Conservation (phyloP, 176 grass and related monocot species). For the Oropetium thomaeum region DNA sequence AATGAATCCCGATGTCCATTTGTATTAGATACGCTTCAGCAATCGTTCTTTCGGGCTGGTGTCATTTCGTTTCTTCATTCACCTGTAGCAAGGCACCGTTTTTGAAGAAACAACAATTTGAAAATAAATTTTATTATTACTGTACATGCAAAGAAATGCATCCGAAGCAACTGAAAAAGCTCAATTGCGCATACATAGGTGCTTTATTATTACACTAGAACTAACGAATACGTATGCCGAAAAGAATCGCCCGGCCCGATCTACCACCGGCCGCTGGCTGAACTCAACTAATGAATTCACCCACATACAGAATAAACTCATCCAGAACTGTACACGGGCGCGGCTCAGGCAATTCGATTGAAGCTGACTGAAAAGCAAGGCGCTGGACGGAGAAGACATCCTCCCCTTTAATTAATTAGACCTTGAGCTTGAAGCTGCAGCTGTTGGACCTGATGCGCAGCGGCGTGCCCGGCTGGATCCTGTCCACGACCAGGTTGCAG, state of each 20-base stretch:
- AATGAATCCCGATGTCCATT: too few species aligned
- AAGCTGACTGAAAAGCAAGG: not conserved
- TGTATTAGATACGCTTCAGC: too few species aligned
- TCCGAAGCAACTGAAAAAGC: not conserved
- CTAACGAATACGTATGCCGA: not conserved
- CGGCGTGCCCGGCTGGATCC: slow-evolving; percentile 21
- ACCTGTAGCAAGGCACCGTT: not conserved
- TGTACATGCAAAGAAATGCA: not conserved
- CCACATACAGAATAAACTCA: slow-evolving; percentile 16
- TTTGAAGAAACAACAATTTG: not conserved
- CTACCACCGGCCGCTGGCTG: not conserved
- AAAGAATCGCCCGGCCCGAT: not conserved
- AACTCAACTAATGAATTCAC: not conserved
- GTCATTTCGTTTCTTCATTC: not conserved
- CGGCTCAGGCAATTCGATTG: too few species aligned
- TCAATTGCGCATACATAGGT: not conserved
- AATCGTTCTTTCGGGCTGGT: too few species aligned
- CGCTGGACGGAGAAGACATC: too few species aligned
- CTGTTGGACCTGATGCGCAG: slow-evolving; percentile 66
- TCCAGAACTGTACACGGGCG: not conserved
- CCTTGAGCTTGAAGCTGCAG: slow-evolving; percentile 82
- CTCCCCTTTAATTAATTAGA: too few species aligned
- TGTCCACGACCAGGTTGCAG: slow-evolving; percentile 62
- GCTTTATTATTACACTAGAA: slow-evolving; percentile 20
- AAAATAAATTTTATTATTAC: not conserved